Evolutionary conservation across 768 basidiomycete genomes (phyloP), one percentile per base, ranked within the genome.

Genomic region (Termitomyces heimii): DNA sequence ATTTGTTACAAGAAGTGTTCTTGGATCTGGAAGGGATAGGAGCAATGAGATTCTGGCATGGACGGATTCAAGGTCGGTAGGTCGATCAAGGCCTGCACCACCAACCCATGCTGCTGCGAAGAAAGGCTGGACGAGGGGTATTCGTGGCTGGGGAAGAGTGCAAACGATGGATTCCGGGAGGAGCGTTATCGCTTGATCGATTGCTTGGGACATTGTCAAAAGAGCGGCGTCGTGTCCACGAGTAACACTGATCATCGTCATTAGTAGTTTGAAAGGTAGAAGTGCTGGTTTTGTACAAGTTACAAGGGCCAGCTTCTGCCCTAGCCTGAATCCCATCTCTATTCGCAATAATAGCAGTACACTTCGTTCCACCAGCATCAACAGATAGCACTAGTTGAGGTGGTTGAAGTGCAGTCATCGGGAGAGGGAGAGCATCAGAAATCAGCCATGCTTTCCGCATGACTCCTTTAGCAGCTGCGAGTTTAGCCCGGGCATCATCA

Each of bases 331-430:
- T 56, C 18, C 64, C 65, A 47, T 62, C 53, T 35, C 57, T 60
- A 16, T 55, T 60, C 32, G 63, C 64, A 28, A 68, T 66, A 13
- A 65, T 57, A 6, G 60, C 68, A 24, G 62, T 53, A 37, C 68
- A 68, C 54, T 66, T 67, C 18, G 68, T 66, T 37, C 67, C 68
- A 16, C 68, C 68, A 12, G 68, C 67, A 45, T 69, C 68, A 31
- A 69, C 58, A 28, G 66, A 63, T 7, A 69, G 58, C 1, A 69
- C 61, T 6, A 68, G 24, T 26, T 34, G 51, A 35, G 61, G 51
- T 42, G 22, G 42, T 34, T 35, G 49, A 32, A 59, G 44, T 40
- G 32, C 42, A 18, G 50, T 24, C 8, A 24, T 32, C 5, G 35
- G 26, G 13, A 24, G 8, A 43, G 49, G 31, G 9, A 9, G 16